These are phyloP conservation scores for Zea luxurians DNA, from an alignment of 176 grass and related monocot species.

Conservation along the genomic window DNA sequence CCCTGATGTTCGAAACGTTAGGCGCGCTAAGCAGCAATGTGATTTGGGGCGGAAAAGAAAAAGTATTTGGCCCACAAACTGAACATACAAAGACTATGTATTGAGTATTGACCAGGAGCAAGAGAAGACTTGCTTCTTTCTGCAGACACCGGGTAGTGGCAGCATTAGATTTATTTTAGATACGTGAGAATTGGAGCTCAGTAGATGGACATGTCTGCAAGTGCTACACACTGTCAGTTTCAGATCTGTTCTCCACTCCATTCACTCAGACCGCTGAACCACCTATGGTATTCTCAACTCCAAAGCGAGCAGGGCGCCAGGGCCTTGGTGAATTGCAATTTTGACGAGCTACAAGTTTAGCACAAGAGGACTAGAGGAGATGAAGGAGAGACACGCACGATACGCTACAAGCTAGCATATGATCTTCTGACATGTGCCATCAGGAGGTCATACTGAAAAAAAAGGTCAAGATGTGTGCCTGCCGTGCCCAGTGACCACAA, in stretches of 20 bases:
- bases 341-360: background rate
- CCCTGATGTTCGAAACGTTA: background rate
- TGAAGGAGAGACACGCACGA: background rate
- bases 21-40: background rate
- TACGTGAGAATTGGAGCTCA: background rate
- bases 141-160: background rate
- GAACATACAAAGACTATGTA: background rate
- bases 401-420: background rate
- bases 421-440: background rate
- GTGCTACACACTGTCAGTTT: background rate
- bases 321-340: background rate
- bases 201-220: background rate
- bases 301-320: background rate
- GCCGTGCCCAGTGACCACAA: background rate
- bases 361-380: background rate
- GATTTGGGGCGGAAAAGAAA: background rate
- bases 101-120: conserved; percentile 27
- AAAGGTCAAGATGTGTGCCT: background rate
- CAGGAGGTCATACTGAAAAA: background rate
- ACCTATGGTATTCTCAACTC: background rate
- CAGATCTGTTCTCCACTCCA: background rate
- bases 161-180: background rate
- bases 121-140: background rate
- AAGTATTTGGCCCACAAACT: background rate
- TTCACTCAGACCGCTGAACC: background rate